Evolutionary conservation across 805 yeast genomes (phyloP), one percentile per base, ranked within the genome.

Genomic region (Metschnikowia borealis): DNA sequence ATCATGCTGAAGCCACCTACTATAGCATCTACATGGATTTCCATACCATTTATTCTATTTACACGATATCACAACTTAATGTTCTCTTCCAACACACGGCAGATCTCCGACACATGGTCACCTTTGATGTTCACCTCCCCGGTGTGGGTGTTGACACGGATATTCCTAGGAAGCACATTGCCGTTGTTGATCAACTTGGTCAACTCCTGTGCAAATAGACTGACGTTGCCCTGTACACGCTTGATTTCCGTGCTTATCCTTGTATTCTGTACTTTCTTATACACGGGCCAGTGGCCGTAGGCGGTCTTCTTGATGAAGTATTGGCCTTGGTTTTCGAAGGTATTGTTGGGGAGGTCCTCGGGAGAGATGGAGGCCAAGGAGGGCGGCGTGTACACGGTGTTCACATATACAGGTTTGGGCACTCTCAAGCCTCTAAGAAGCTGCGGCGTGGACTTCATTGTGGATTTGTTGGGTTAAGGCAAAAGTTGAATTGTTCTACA

Each of bases 271-370:
- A 75, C 66, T 54, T 86, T 89, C 47, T 79, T 74, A 69, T 89
- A 89, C 1, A 89, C 87, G n/a, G 96, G 96, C 63, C 90, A 73
- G 62, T 85, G 82, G 4, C 92, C 89, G 43, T 70, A 74, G 14
- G 77, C 67, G 6, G 88, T 75, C 64, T 85, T 82, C 20, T 67
- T 55, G 32, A 80, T 62, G 59, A 58, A 62, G 58, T 80, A 80
- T 23, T 44, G 54, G 42, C 68, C 66, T 6, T 69, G 62, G 20
- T 48, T 53, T 44, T 71, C 75, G 52, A 64, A 75, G 35, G 67
- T 71, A 46, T 57, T 58, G 49, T 58, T 58, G 39, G 58, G 59
- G 20, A 58, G 58, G 26, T 56, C 51, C 6, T 46, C 41, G 17
- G 56, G 53, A n/a, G 54, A 15, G 23, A 57, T 46, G 10, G 59